Conservation (phyloP, 2,329 filamentous ascomycete genomes). For the Trichoderma koningiopsis region DNA sequence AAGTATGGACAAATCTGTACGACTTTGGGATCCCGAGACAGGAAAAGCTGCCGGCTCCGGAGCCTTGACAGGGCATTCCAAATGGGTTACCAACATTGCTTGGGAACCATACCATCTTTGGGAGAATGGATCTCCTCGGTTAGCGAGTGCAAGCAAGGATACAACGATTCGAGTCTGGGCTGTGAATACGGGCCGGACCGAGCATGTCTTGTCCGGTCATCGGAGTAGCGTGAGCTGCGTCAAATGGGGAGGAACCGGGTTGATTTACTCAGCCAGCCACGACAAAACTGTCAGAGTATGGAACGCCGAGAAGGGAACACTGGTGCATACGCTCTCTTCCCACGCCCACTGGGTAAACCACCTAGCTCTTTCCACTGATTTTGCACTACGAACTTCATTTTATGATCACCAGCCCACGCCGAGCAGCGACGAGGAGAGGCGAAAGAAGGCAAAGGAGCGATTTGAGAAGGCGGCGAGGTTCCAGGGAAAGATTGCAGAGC, state of each 20-base stretch:
- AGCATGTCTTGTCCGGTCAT: slow-evolving; percentile 84
- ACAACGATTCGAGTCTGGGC: slow-evolving; percentile 86
- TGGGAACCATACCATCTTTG: slow-evolving; percentile 96
- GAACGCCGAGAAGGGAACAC: slow-evolving; percentile 76
- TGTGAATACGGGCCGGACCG: slow-evolving; percentile 73
- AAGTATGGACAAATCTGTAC: slow-evolving; percentile 89
- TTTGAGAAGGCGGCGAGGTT: slow-evolving; percentile 84
- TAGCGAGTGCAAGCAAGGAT: slow-evolving; percentile 90
- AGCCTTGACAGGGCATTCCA: slow-evolving; percentile 77
- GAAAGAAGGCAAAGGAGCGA: slow-evolving; percentile 73
- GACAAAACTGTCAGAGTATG: slow-evolving; percentile 93
- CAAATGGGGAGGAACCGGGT: slow-evolving; percentile 87
- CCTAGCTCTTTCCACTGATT: slow-evolving; percentile 89
- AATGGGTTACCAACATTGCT: slow-evolving; percentile 83
- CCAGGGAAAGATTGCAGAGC: slow-evolving; percentile 76
- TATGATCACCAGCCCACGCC: slow-evolving; percentile 80
- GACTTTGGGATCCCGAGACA: slow-evolving; percentile 83
- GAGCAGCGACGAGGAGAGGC: slow-evolving; percentile 67
- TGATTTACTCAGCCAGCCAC: slow-evolving; percentile 82
- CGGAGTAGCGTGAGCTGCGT: slow-evolving; percentile 88
- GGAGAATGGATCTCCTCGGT: slow-evolving; percentile 68
- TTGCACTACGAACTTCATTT: slow-evolving; percentile 81
- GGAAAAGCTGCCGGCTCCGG: slow-evolving; percentile 69
- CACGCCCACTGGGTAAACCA: slow-evolving; percentile 98
- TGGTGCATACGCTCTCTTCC: slow-evolving; percentile 75